Percentiles rank a stretch among this genome's conserved stretches.
Conservation (phyloP, 2,329 filamentous ascomycete genomes). For the Alternaria rosae region DNA sequence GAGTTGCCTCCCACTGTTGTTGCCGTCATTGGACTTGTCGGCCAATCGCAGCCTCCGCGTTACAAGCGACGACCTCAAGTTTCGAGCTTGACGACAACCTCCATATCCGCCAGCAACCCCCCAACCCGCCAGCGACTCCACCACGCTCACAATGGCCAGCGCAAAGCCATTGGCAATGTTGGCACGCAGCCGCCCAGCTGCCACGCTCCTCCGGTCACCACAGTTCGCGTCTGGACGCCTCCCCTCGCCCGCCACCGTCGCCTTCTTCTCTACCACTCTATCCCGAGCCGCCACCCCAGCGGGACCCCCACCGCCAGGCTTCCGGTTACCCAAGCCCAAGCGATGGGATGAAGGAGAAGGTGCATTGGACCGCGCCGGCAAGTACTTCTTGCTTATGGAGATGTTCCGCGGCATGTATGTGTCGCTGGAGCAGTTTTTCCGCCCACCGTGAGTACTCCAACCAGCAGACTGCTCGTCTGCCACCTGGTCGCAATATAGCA, state of each 20-base stretch:
- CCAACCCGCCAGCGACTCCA: conserved; percentile 35
- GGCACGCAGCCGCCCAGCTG: conserved; percentile 54
- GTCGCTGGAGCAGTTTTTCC: conserved; percentile 96
- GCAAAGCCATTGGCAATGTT: conserved; percentile 58
- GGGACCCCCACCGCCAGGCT: conserved; percentile 80
- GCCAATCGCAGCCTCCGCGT: conserved; percentile 42
- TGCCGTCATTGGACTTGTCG: conserved; percentile 29
- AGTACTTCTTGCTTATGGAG: conserved; percentile 95
- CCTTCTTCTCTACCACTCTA: conserved; percentile 70
- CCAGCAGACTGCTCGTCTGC: conserved; percentile 17
- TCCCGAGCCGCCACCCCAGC: conserved; percentile 69
- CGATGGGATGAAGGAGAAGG: conserved; percentile 84
- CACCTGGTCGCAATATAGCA: neutral
- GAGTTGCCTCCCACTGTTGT: conserved; percentile 23
- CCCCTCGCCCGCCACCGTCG: conserved; percentile 57
- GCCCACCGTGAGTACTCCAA: conserved; percentile 81
- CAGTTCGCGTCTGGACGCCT: conserved; percentile 43
- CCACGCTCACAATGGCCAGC: conserved; percentile 55
- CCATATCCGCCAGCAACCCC: conserved; percentile 30
- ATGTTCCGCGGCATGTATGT: conserved; percentile 99
- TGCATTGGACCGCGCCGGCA: conserved; percentile 82
- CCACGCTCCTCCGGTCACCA: conserved; percentile 47
- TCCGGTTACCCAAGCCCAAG: conserved; percentile 76
- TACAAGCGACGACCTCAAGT: conserved; percentile 33
- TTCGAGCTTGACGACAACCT: conserved; percentile 32